These are phyloP conservation scores for Annulohypoxylon bovei DNA, from an alignment of 495 filamentous ascomycete genomes.

Conservation along the genomic window DNA sequence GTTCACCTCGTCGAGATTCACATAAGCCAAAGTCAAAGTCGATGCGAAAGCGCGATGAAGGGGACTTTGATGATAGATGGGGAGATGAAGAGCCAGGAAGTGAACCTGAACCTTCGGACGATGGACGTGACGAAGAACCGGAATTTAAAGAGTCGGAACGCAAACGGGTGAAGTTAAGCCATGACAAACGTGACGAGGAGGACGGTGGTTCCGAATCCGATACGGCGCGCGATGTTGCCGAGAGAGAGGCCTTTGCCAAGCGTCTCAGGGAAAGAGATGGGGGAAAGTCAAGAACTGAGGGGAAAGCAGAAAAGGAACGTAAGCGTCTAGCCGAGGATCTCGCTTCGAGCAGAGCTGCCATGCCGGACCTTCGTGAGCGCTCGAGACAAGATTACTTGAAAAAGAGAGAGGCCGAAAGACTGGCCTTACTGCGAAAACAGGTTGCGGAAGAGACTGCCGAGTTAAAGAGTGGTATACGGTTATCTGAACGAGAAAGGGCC, in stretches of 20 bases:
- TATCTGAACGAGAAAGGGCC: slow-evolving; percentile 82
- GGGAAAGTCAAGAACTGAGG: slow-evolving; percentile 73
- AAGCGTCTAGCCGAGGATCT: slow-evolving; percentile 50
- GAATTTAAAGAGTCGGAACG: slow-evolving; percentile 67
- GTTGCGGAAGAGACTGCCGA: slow-evolving; percentile 92
- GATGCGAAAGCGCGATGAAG: slow-evolving; percentile 50
- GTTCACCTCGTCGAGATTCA: slow-evolving; percentile 52
- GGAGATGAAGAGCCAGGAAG: slow-evolving; percentile 75
- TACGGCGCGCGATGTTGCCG: slow-evolving; percentile 70
- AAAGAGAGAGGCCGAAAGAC: slow-evolving; percentile 86
- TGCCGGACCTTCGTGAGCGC: slow-evolving; percentile 80
- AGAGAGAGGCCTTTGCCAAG: slow-evolving; percentile 79
- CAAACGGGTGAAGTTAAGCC: slow-evolving; percentile 58
- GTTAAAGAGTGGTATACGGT: slow-evolving; percentile 75
- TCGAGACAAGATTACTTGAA: slow-evolving; percentile 93
- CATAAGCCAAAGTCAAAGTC: slow-evolving; percentile 64
- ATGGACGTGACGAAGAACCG: slow-evolving; percentile 50
- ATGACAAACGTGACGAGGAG: slow-evolving; percentile 62
- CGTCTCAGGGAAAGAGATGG: slow-evolving; percentile 71
- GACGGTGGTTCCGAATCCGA: slow-evolving; percentile 65
- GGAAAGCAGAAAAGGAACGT: slow-evolving; percentile 62
- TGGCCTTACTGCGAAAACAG: slow-evolving; percentile 86
- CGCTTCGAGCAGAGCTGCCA: slow-evolving; percentile 53
- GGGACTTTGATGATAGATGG: slow-evolving; percentile 79
- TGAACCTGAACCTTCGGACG: slow-evolving; percentile 58